Evolutionary conservation across 129 eudicot species (phyloP), one percentile per base, ranked within the genome.

Genomic region (Flaveria linearis): DNA sequence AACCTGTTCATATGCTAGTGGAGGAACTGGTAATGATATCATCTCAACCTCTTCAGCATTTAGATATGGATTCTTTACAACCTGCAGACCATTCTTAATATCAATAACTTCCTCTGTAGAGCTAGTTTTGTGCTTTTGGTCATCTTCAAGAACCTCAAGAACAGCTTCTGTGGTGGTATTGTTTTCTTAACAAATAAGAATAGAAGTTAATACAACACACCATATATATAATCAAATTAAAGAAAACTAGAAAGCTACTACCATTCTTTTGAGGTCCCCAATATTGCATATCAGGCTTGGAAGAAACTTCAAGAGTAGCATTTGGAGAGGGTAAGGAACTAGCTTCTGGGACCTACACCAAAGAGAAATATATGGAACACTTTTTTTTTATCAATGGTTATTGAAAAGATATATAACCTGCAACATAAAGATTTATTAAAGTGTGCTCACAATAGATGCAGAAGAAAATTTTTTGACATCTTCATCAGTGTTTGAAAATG

Each of bases 391-490:
- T 58, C 18, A 36, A 2, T 26, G 16, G 17, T 30, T 5, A 10
- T 18, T 39, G 47, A 39, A 72, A 50, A 7, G 4, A 56, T 42
- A 57, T 20, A 74, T 43, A 43, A 16, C 20, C 43, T 56, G 16
- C 55, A 52, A 25, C 43, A 79, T 28, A 56, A 28, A 25, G 67
- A 79, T 63, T 42, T 45, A 17, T 15, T 2, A 2, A 58, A 79
- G 53, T 14, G 6, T 30, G 36, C 78, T 73, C 69, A 80, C 84
- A 25, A 65, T 66, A 3, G 84, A 73, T 53, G 84, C 79, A 80
- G 73, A 73, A 23, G 83, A 53, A 46, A 13, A 20, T 56, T 53
- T 65, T 10, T 20, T 49, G 20, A 52, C 46, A 64, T 41, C 76
- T 43, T 60, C 68, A 64, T 39, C 26, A 17, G 60, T 9, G 66